Conservation (phyloP, 495 filamentous ascomycete species). For the Penicillium cinerascens region DNA sequence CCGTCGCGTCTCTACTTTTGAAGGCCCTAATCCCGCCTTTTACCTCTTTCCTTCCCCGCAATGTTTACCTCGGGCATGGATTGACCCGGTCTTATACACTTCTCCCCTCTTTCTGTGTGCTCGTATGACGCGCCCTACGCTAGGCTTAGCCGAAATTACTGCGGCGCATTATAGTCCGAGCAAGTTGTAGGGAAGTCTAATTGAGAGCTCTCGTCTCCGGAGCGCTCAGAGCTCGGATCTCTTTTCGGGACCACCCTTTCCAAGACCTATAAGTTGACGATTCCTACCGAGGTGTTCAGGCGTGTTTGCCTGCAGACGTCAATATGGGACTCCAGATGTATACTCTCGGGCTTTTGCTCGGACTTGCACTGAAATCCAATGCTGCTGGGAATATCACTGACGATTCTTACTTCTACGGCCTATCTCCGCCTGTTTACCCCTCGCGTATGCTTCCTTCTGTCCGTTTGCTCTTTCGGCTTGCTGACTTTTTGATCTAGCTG, state of each 20-base stretch:
- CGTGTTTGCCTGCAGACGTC: background rate
- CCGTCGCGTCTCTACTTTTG: background rate
- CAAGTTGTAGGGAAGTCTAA: background rate
- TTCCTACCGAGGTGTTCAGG: background rate
- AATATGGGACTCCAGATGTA: constrained; percentile 1
- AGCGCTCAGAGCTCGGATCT: no score
- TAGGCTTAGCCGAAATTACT: background rate
- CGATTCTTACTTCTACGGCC: constrained; percentile 50
- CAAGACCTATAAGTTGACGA: background rate
- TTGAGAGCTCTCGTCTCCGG: background rate
- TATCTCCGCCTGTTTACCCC: constrained; percentile 54
- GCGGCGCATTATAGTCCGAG: background rate
- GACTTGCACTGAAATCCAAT: background rate
- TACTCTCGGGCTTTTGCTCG: constrained; percentile 2
- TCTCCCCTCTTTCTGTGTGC: background rate
- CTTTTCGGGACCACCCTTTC: background rate
- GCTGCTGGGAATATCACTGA: constrained; percentile 16
- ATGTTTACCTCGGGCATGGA: background rate
- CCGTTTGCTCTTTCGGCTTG: background rate
- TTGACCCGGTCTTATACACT: background rate
- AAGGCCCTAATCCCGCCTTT: background rate
- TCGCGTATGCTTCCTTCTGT: constrained; percentile 31
- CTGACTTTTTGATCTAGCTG: background rate
- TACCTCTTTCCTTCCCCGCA: background rate
- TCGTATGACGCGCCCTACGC: background rate